Evolutionary conservation across 768 basidiomycete species (phyloP), one percentile per base, ranked within the genome.

Genomic region (Coprinopsis cinerea): DNA sequence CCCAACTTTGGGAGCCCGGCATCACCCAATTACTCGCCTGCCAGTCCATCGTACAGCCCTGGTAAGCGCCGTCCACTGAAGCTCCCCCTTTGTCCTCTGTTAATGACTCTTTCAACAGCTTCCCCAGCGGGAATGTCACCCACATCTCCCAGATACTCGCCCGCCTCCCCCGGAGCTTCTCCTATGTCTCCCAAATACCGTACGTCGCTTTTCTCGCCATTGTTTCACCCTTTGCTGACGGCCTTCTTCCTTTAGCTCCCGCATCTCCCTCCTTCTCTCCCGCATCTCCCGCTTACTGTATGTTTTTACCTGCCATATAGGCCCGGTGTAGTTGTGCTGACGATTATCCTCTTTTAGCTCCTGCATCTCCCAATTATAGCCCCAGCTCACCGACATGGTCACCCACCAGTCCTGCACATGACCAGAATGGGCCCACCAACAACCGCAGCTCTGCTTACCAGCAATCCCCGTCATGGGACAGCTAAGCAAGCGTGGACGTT

Each of bases 141-240:
- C 0, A 82, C 92, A 3, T 93, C 91, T 25, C 92, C 92, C 5
- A 89, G 85, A 59, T 96, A 93, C 66, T 93, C 91, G 10, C 94
- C 94, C 2, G 92, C 94, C 0, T 94, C 92, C 2, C 94, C 94
- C n/a, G 70, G 76, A 64, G 81, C 85, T 6, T 92, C 90, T 2
- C 93, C 93, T 0, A 79, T 93, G 2, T 94, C 92, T 28, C 94
- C 94, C 48, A 89, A 87, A 78, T 92, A 91, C 64, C 92, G 90
- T 91, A 67, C 55, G 88, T 74, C 22, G 24, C 44, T 17, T 37
- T 17, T 49, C n/a, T 24, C 11, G 11, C 27, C 5, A 17, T 24
- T 30, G 26, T 20, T 2, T 47, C 46, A 13, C 23, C n/a, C 30
- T 4, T 48, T 6, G 56, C 61, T 43, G 53, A 53, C 50, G 59